Base-by-base conservation (phyloP, 176 grass and related monocot genomes). In the Triticum dicoccoides region DNA sequence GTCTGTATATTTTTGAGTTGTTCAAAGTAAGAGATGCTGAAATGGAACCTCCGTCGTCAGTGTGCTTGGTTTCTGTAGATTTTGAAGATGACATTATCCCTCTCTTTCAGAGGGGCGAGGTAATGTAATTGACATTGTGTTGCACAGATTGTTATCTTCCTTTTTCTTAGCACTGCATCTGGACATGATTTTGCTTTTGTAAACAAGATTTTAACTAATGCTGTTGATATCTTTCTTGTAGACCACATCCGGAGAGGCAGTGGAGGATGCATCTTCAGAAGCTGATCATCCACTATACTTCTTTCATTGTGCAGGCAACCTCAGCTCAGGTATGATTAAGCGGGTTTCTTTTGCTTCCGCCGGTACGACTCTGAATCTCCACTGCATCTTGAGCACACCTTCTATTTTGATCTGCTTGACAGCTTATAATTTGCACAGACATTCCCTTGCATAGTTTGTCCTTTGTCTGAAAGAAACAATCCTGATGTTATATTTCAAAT, bases 61-160 rank as follows among this genome's bases (percentile, higher is more conserved):
- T 47, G 44, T 47, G 44, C 78, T 97, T 92, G 77, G 56, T 95
- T 86, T 97, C 86, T 88, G 87, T 97, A 77, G 87, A 95, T 91
- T 97, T 92, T 65, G 92, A 97, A 85, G 92, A 97, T 91, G 95
- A 95, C 78, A 95, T 95, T 52, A 84, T 88, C 81, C 89, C 91
- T 41, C 86, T 95, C 75, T 97, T 97, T 84, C 89, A 91, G 41
- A 88, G 95, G 86, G 95, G 92, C 75, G 95, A 97, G 90, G 92
- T 97, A 93, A 56, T 73, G 49, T 2, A 21, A 82, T n/a, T 79
- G 30, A 79, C 42, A 76, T 78, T 74, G 65, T 81, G 69, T 12
- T 78, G 67, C 6, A 24, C 27, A 82, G 2, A 38, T 62, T 27
- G 23, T 24, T 32, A 23, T 71, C 10, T 41, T 79, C 34, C 59